phyloP scores from a whole-genome alignment of 495 filamentous ascomycete species.

The Daldinia vernicosa region DNA sequence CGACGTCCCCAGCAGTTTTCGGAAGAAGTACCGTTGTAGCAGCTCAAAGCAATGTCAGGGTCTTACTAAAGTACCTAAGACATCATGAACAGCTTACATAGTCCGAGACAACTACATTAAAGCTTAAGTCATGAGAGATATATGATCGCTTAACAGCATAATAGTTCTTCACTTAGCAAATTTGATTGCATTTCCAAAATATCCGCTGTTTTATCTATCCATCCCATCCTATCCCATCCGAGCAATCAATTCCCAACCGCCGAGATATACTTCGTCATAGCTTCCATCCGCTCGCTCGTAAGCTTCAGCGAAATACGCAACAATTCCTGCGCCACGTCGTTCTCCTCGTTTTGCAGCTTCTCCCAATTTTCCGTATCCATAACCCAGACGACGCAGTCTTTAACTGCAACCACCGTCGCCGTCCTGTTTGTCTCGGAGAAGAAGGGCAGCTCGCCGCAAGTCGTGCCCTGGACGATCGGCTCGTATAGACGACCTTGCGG shows the following conservation, averaged over 20 bases:
- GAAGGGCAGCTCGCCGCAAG: slow-evolving; percentile 95
- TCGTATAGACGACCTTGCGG: slow-evolving; percentile 90
- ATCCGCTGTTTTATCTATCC: not conserved
- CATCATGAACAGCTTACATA: too few species aligned
- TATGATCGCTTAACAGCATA: not conserved
- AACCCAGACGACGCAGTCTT: slow-evolving; percentile 83
- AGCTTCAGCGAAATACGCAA: slow-evolving; percentile 85
- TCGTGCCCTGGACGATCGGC: slow-evolving; percentile 91
- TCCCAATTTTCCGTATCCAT: slow-evolving; percentile 75
- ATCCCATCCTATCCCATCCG: not conserved
- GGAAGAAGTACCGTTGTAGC: too few species aligned
- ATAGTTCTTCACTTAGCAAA: not conserved
- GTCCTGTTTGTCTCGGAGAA: slow-evolving; percentile 89
- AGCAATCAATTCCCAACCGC: slow-evolving; percentile 43
- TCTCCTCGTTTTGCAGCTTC: slow-evolving; percentile 70
- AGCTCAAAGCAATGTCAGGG: too few species aligned
- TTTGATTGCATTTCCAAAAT: not conserved
- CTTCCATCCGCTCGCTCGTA: slow-evolving; percentile 88
- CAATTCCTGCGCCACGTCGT: slow-evolving; percentile 83
- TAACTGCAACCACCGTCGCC: slow-evolving; percentile 83
- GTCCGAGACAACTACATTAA: too few species aligned
- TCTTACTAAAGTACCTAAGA: too few species aligned
- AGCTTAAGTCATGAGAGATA: too few species aligned
- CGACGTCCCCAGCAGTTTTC: not conserved
- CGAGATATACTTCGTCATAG: slow-evolving; percentile 72